These are phyloP conservation scores for Exophiala xenobiotica DNA, from an alignment of 2,329 filamentous ascomycete genomes.

Conservation along the genomic window DNA sequence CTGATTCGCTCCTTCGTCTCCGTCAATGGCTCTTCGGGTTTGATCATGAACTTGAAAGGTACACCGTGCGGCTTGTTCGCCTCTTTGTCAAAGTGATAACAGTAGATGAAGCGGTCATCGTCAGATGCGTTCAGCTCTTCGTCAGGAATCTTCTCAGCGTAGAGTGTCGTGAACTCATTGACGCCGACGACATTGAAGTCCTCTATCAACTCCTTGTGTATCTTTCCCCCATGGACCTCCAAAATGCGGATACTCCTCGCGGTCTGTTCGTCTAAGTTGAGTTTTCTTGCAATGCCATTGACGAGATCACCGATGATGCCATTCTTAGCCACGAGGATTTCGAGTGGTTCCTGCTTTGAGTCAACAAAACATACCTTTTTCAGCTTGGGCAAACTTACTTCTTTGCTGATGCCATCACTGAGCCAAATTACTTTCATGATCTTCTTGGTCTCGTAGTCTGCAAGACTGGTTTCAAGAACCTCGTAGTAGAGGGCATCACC, in stretches of 20 bases:
- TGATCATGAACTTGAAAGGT: constrained; percentile 85
- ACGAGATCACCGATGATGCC: constrained; percentile 78
- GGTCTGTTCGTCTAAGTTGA: constrained; percentile 73
- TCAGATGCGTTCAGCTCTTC: constrained; percentile 64
- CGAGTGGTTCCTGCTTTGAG: constrained; percentile 64
- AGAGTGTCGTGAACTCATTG: constrained; percentile 80
- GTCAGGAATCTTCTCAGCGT: constrained; percentile 76
- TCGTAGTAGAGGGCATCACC: constrained; percentile 86
- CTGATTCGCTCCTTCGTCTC: constrained; percentile 94
- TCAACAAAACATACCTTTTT: constrained; percentile 1
- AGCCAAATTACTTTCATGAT: constrained; percentile 78
- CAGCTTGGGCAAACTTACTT: constrained; percentile 53
- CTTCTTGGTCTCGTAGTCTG: constrained; percentile 92
- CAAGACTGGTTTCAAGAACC: constrained; percentile 87
- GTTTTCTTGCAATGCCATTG: constrained; percentile 73
- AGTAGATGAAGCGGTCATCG: constrained; percentile 68
- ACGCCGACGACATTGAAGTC: constrained; percentile 76
- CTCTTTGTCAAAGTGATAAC: constrained; percentile 92
- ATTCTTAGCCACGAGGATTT: constrained; percentile 84
- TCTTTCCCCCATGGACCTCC: constrained; percentile 78
- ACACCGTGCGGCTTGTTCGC: constrained; percentile 79
- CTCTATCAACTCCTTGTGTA: constrained; percentile 72
- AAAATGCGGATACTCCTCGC: constrained; percentile 74
- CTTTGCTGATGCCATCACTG: constrained; percentile 86
- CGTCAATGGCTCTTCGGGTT: constrained; percentile 79